A percentile compares a stretch with the other conserved stretches of the same genome.
Conservation (phyloP, 441 rosid genomes). For the Isatis lusitanica region DNA sequence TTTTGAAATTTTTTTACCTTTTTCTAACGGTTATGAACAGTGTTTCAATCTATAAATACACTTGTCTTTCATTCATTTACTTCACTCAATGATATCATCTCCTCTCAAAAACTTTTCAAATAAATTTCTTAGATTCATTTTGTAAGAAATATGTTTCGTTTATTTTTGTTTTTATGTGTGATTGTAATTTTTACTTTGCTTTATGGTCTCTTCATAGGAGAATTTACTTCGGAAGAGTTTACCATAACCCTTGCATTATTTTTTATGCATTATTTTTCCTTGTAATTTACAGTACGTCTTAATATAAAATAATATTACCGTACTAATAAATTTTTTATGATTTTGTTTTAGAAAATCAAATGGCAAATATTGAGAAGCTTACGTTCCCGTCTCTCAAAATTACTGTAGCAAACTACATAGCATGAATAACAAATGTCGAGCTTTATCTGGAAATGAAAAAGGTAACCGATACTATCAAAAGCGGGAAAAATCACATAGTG, state of each 20-base stretch:
- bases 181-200: neutral
- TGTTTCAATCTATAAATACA: neutral
- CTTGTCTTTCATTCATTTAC: neutral
- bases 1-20: neutral
- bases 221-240: neutral
- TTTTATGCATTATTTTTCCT: neutral
- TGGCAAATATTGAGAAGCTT: neutral
- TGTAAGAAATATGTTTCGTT: neutral
- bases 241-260: neutral
- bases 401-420: neutral
- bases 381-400: neutral
- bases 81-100: neutral
- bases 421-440: neutral
- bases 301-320: neutral
- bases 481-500: neutral
- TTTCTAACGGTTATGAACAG: neutral
- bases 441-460: neutral
- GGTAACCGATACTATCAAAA: neutral
- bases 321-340: too few species aligned
- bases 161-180: neutral
- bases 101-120: neutral
- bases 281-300: neutral
- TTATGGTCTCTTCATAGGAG: neutral
- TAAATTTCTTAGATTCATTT: neutral
- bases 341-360: neutral